Evolutionary conservation across 1,284 basidiomycete species (phyloP).

Genomic region (Taiwanofungus camphoratus): DNA sequence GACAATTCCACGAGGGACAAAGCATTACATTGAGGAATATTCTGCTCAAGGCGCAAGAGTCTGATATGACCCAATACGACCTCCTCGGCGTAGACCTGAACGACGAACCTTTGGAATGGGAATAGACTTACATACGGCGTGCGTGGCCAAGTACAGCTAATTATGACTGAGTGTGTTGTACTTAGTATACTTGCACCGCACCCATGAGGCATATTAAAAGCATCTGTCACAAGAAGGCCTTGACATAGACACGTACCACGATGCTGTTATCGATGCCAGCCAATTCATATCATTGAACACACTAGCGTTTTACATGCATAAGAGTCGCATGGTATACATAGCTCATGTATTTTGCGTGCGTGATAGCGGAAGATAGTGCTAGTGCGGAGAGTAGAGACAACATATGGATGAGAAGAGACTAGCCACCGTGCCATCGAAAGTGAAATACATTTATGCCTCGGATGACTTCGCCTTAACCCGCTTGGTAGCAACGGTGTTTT

Average conservation of each 20-base stretch:
- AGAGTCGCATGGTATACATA: slow-evolving; percentile 30
- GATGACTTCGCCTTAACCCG: slow-evolving; percentile 37
- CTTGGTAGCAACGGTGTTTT: slow-evolving; percentile 76
- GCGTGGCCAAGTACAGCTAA: neutral
- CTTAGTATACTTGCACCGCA: too few species aligned
- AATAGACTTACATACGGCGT: slow-evolving; percentile 5
- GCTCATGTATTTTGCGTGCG: slow-evolving; percentile 32
- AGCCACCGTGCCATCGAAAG: slow-evolving; percentile 11
- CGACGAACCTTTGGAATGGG: slow-evolving; percentile 21
- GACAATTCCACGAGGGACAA: slow-evolving; percentile 17
- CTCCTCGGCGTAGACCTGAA: slow-evolving; percentile 15
- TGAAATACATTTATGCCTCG: slow-evolving; percentile 24
- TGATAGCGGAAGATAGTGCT: slow-evolving; percentile 21
- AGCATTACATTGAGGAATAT: slow-evolving; percentile 24
- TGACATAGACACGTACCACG: neutral
- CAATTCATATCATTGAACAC: neutral
- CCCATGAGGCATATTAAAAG: too few species aligned
- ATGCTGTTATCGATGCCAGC: neutral
- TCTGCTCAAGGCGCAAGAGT: slow-evolving; percentile 19
- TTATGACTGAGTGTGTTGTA: neutral
- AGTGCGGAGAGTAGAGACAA: slow-evolving; percentile 26
- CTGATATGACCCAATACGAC: slow-evolving; percentile 12
- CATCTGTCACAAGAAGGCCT: too few species aligned
- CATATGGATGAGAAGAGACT: slow-evolving; percentile 26
- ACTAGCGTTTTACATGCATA: slow-evolving; percentile 13